phyloP scores from a whole-genome alignment of 768 basidiomycete species.

The Coprinellus aureogranulatus region DNA sequence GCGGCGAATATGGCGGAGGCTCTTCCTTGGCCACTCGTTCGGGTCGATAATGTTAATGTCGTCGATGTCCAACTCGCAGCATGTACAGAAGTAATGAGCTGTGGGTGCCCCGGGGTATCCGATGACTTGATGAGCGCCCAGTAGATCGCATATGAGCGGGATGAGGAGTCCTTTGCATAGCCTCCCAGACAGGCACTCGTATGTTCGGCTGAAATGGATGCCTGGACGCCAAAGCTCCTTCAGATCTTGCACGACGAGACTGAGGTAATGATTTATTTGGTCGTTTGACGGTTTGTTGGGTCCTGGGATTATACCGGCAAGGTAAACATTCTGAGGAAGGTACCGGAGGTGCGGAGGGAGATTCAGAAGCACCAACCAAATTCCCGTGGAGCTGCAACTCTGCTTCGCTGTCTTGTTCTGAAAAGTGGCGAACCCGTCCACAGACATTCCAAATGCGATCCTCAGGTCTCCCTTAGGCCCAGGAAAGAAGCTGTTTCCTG shows the following conservation, averaged over 20 bases:
- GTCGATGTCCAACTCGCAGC: slow-evolving; percentile 9
- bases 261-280: slow-evolving; percentile 34
- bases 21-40: slow-evolving; percentile 13
- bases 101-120: slow-evolving; percentile 18
- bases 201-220: slow-evolving; percentile 21
- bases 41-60: slow-evolving; percentile 22
- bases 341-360: slow-evolving; percentile 28
- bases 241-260: slow-evolving; percentile 34
- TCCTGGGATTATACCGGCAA: slow-evolving; percentile 37
- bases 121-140: slow-evolving; percentile 24
- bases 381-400: slow-evolving; percentile 17
- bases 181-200: slow-evolving; percentile 14
- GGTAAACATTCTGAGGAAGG: slow-evolving; percentile 34
- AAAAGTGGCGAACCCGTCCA: slow-evolving; percentile 34
- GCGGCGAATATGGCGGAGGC: not conserved
- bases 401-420: slow-evolving; percentile 23
- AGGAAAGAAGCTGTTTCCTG: too few relatives aligned
- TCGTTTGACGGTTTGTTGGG: slow-evolving; percentile 29
- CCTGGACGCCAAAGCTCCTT: slow-evolving; percentile 28
- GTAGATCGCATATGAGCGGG: slow-evolving; percentile 32
- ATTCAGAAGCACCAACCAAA: slow-evolving; percentile 32
- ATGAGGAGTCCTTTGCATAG: slow-evolving; percentile 23
- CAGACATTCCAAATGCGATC: slow-evolving; percentile 23
- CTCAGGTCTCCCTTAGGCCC: too few relatives aligned
- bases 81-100: slow-evolving; percentile 18